Conservation (phyloP, 768 basidiomycete species). For the Tulasnella sp. region DNA sequence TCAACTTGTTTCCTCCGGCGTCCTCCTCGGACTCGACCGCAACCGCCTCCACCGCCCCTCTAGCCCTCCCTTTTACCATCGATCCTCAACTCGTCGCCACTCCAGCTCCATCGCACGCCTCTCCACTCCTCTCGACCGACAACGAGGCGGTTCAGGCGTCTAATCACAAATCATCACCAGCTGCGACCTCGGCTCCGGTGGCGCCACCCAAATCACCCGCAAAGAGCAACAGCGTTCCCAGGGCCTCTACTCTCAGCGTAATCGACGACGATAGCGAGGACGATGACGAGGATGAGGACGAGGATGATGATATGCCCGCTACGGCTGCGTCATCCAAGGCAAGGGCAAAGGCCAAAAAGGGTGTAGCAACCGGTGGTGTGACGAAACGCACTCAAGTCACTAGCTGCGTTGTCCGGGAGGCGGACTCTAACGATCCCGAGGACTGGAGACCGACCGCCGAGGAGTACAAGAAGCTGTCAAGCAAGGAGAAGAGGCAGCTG, state of each 20-base stretch:
- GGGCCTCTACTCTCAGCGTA: constrained; percentile 10
- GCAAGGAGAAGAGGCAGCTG: constrained; percentile 93
- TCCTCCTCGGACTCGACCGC: constrained; percentile 12
- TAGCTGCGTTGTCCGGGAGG: constrained; percentile 39
- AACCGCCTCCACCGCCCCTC: neutral
- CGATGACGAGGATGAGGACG: constrained; percentile 35
- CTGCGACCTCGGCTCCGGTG: neutral
- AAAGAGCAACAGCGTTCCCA: constrained; percentile 15
- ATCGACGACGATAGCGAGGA: constrained; percentile 40
- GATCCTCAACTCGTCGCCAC: constrained; percentile 76
- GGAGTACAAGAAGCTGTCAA: constrained; percentile 91
- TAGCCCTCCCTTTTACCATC: constrained; percentile 45
- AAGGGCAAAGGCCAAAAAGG: constrained; percentile 42
- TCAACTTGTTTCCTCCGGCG: constrained; percentile 26
- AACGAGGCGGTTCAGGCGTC: neutral
- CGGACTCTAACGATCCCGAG: constrained; percentile 55
- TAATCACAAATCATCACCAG: neutral
- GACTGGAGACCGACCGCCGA: constrained; percentile 88
- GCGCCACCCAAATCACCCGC: constrained; percentile 8
- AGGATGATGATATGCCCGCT: neutral
- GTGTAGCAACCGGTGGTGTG: constrained; percentile 73
- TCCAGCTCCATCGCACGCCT: constrained; percentile 38
- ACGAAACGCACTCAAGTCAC: constrained; percentile 52
- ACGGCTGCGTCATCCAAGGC: neutral
- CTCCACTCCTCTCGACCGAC: constrained; percentile 41